Conservation (phyloP, 139 green algal genomes). For the Picochlorum sp. region DNA sequence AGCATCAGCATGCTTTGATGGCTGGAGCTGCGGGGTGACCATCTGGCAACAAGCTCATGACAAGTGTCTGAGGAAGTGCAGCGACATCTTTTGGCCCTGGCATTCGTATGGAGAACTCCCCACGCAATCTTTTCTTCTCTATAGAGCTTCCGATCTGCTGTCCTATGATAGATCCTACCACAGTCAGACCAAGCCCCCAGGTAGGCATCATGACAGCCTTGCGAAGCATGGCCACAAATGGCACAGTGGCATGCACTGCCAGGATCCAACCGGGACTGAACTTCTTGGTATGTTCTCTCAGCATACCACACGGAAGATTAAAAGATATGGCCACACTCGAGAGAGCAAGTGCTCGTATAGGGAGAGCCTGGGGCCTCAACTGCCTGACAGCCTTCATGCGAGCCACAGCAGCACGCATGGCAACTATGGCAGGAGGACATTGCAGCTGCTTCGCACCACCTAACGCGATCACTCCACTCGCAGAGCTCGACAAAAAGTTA, state of each 20-base stretch:
- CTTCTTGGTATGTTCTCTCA: conserved; percentile 74
- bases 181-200: conserved; percentile 66
- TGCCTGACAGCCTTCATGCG: conserved; percentile 44
- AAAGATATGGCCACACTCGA: conserved; percentile 33
- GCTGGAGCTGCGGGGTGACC: not conserved
- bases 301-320: conserved; percentile 75
- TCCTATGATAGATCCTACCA: conserved; percentile 49
- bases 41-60: not conserved
- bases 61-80: not conserved
- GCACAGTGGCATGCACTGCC: conserved; percentile 77
- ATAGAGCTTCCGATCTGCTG: conserved; percentile 48
- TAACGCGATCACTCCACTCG: conserved; percentile 39
- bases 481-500: conserved; percentile 7
- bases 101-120: not conserved
- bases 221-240: conserved; percentile 77
- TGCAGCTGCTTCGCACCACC: conserved; percentile 32
- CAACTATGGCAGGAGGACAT: conserved; percentile 67
- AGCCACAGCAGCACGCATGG: conserved; percentile 57
- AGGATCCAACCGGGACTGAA: conserved; percentile 79
- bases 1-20: not conserved
- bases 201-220: conserved; percentile 82
- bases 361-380: conserved; percentile 56
- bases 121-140: conserved; percentile 39
- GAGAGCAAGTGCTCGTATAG: conserved; percentile 31
- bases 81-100: not conserved